These are phyloP conservation scores for Leccinum variicolor DNA, from an alignment of 768 basidiomycete genomes.

Conservation along the genomic window DNA sequence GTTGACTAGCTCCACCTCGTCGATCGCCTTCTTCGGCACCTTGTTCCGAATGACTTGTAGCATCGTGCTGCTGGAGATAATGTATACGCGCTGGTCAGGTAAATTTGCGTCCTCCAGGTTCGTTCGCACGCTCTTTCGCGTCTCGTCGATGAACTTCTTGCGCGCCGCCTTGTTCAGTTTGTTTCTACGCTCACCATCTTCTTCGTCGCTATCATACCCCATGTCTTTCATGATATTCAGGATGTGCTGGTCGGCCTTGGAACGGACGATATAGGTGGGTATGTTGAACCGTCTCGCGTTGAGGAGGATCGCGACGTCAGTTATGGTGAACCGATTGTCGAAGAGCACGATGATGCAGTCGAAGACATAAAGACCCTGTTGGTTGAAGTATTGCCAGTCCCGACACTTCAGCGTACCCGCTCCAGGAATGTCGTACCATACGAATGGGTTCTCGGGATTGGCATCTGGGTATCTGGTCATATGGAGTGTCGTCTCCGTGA, in stretches of 20 bases:
- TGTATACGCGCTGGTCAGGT: conserved; percentile 24
- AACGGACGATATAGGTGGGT: conserved; percentile 34
- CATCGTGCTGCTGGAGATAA: conserved; percentile 21
- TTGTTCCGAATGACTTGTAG: conserved; percentile 9
- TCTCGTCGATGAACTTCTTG: conserved; percentile 21
- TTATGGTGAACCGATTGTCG: conserved; percentile 33
- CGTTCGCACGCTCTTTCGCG: conserved; percentile 14
- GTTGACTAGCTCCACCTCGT: conserved; percentile 11
- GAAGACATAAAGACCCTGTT: conserved; percentile 35
- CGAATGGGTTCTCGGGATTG: conserved; percentile 16
- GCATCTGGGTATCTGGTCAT: conserved; percentile 26
- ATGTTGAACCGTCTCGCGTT: conserved; percentile 31
- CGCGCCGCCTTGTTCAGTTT: conserved; percentile 14
- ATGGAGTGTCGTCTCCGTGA: conserved; percentile 29
- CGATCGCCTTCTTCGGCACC: conserved; percentile 11
- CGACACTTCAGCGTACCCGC: conserved; percentile 32
- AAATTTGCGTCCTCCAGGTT: conserved; percentile 20
- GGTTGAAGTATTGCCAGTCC: conserved; percentile 37
- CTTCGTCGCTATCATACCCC: conserved; percentile 20
- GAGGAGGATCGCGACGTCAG: conserved; percentile 32
- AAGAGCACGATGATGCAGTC: conserved; percentile 34
- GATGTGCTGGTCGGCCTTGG: conserved; percentile 35
- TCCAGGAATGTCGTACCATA: conserved; percentile 38
- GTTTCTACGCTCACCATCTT: conserved; percentile 8
- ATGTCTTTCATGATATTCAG: conserved; percentile 22